Evolutionary conservation across 2,329 filamentous ascomycete species (phyloP), one percentile per base, ranked within the genome.

Genomic region (Ambrosiella xylebori): DNA sequence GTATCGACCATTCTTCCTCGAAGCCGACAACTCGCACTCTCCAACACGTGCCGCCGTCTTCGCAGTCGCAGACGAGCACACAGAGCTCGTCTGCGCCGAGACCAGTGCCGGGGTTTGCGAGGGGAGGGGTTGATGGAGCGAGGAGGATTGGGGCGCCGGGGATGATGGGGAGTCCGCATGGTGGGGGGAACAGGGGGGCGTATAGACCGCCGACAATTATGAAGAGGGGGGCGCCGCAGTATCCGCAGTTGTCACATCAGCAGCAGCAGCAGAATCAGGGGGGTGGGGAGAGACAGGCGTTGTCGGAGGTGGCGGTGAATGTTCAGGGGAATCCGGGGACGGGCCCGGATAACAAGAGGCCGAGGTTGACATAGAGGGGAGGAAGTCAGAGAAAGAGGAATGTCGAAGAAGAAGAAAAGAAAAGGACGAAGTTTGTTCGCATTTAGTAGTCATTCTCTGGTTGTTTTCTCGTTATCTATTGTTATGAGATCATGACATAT

Each of bases 1-100:
- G 90, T 1, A 78, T 96, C 44, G 88, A 96, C 65, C 88, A 94
- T 66, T 81, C 73, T 19, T 84, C 80, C 56, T 90, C 86, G 3
- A 83, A 84, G 56, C 88, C 89, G 0, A 71, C 95, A 1, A 77
- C 76, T 3, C 78, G 76, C 61, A 75, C 73, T 51, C 71, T 75
- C 0, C 73, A 78, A 62, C 78, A 82, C 59, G 71, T 80, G 0
- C 67, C 74, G 0, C 73, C 75, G 1, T 65, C 67, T 55, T 64
- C 64, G 17, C 65, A 68, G 8, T 41, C 40, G 35, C 58, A 59
- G 41, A 63, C 63, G 37, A 7, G 59, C 58, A 44, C 61, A 63
- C 11, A 60, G 61, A n/a, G 57, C 64, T 27, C 66, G 65, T 36
- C 58, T 63, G 8, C 62, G 62, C 15, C 64, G 64, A 54, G 68